A percentile compares a stretch with the other conserved stretches of the same genome.
Conservation (phyloP, 2,329 filamentous ascomycete species). For the Pseudogymnoascus sp. region DNA sequence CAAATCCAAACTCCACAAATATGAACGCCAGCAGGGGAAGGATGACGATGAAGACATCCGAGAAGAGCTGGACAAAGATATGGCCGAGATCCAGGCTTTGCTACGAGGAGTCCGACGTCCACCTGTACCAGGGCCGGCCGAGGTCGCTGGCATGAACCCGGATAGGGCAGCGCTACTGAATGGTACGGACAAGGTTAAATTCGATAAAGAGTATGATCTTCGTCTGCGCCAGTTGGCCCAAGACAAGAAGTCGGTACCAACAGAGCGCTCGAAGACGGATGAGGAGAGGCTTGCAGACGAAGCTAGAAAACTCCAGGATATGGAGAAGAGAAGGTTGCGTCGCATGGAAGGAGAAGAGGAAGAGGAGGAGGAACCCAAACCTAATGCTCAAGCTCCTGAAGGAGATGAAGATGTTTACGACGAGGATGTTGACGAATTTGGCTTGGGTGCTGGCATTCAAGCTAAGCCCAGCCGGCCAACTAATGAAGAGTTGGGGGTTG, state of each 20-base stretch:
- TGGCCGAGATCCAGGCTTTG: constrained; percentile 67
- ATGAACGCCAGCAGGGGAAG: constrained; percentile 84
- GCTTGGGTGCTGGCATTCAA: constrained; percentile 51
- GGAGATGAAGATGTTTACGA: constrained; percentile 31
- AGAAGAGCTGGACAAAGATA: constrained; percentile 74
- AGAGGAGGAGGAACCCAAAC: constrained; percentile 41
- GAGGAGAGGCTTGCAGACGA: constrained; percentile 77
- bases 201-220: constrained; percentile 83
- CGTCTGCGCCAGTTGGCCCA: constrained; percentile 73
- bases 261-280: constrained; percentile 82
- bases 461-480: constrained; percentile 28
- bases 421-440: constrained; percentile 41
- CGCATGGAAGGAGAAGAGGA: constrained; percentile 82
- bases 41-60: constrained; percentile 88
- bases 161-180: constrained; percentile 53
- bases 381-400: constrained; percentile 27
- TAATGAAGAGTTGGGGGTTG: constrained; percentile 58
- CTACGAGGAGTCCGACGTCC: constrained; percentile 50
- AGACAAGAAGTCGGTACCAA: constrained; percentile 77
- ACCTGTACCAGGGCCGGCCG: constrained; percentile 27
- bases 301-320: constrained; percentile 63
- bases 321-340: constrained; percentile 73
- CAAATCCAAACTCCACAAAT: constrained; percentile 93
- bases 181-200: constrained; percentile 53
- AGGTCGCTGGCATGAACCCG: constrained; percentile 48